Conservation (phyloP, 192 early-diverging fungal species). For the Gigaspora rosea region DNA sequence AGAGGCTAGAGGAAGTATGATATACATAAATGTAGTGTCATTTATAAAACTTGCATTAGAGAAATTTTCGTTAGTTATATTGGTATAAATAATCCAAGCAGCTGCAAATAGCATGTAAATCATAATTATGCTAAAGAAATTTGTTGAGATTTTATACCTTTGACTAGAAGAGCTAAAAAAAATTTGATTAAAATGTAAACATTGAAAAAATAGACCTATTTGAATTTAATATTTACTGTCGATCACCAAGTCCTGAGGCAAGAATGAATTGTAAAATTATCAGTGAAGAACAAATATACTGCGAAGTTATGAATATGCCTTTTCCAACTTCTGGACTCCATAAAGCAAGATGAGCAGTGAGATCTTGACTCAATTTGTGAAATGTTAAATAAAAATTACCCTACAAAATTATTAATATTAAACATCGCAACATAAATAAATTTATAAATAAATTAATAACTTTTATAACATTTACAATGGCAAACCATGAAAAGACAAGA, state of each 20-base stretch:
- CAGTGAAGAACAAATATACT: conserved; percentile 70
- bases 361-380: conserved; percentile 75
- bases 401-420: conserved; percentile 38
- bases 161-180: conserved; percentile 45
- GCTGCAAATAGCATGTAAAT: conserved; percentile 56
- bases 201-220: conserved; percentile 53
- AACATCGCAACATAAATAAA: background rate
- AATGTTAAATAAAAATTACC: conserved; percentile 91
- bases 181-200: conserved; percentile 24
- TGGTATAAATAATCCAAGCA: conserved; percentile 38
- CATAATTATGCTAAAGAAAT: conserved; percentile 52
- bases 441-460: too few relatives aligned
- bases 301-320: conserved; percentile 45
- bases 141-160: conserved; percentile 53
- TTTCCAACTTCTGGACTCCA: conserved; percentile 43
- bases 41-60: conserved; percentile 34
- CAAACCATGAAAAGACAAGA: conserved; percentile 89
- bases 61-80: background rate
- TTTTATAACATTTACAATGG: conserved; percentile 74
- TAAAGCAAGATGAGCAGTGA: conserved; percentile 41
- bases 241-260: conserved; percentile 93
- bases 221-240: conserved; percentile 54
- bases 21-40: conserved; percentile 59
- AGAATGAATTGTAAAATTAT: conserved; percentile 83
- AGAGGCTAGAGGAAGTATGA: conserved; percentile 61